Percentiles rank a stretch among this genome's conserved stretches.
Evolutionary conservation across 192 early-diverging fungal species (phyloP).

Genomic region (Backusella luteola): DNA sequence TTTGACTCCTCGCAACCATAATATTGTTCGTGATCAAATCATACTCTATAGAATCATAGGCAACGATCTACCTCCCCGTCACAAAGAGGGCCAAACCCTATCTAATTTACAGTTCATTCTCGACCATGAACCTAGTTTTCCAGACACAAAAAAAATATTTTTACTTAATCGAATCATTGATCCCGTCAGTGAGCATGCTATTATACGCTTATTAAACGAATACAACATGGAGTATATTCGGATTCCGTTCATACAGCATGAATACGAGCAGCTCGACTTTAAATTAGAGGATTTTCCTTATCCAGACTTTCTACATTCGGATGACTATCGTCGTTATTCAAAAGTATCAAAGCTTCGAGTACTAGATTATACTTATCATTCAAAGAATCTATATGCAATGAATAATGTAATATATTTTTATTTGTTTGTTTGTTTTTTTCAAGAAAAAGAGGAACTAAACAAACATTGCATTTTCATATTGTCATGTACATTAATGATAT

Average conservation of each 20-base stretch:
- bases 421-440: conserved; percentile 7
- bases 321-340: conserved; percentile 54
- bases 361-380: conserved; percentile 61
- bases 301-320: conserved; percentile 59
- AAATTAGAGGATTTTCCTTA: conserved; percentile 59
- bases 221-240: conserved; percentile 54
- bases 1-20: background rate
- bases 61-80: conserved; percentile 62
- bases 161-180: conserved; percentile 60
- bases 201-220: conserved; percentile 50
- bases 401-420: conserved; percentile 51
- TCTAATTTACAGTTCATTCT: conserved; percentile 61
- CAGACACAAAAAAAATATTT: conserved; percentile 55
- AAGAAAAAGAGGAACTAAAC: background rate
- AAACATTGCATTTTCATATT: background rate
- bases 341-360: conserved; percentile 58
- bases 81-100: conserved; percentile 57
- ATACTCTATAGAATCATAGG: conserved; percentile 56
- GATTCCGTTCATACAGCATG: conserved; percentile 50
- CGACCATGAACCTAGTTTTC: conserved; percentile 55
- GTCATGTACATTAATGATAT: conserved; percentile 10
- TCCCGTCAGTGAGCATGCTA: conserved; percentile 46
- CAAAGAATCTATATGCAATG: conserved; percentile 65
- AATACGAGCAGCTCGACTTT: conserved; percentile 56
- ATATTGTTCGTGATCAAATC: conserved; percentile 34